A percentile compares a stretch with the other conserved stretches of the same genome.
phyloP scores from a whole-genome alignment of 768 basidiomycete genomes.

The Crassisporium funariophilum region DNA sequence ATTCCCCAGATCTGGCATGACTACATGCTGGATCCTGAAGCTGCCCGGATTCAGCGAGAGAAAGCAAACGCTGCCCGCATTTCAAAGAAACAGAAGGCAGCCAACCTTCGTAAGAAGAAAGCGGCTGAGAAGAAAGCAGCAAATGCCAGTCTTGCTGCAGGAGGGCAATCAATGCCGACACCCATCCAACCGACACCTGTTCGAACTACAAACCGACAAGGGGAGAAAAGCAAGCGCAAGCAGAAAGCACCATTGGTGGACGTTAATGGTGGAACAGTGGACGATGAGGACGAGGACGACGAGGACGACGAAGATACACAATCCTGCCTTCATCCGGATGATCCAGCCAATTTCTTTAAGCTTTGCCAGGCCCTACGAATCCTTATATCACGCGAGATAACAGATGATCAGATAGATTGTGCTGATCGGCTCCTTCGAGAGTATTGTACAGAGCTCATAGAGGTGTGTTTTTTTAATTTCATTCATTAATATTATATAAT shows the following conservation, averaged over 20 bases:
- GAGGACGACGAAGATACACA: constrained; percentile 3
- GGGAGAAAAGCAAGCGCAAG: no score
- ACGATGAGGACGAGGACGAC: no score
- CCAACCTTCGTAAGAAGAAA: no score
- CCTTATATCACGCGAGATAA: constrained; percentile 1
- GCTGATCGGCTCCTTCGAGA: constrained; percentile 1
- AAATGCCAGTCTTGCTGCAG: no score
- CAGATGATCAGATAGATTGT: not conserved
- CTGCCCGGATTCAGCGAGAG: not conserved
- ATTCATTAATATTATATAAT: constrained; percentile 12
- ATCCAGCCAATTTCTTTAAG: constrained; percentile 3
- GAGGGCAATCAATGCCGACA: no score
- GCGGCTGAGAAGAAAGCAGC: no score
- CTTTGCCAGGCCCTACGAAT: constrained; percentile 19
- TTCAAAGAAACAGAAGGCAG: not conserved
- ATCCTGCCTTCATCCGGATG: not conserved
- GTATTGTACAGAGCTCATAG: constrained; percentile 6
- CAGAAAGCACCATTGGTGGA: no score
- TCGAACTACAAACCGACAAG: no score
- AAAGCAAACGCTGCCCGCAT: not conserved
- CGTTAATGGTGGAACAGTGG: no score
- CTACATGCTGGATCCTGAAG: constrained; percentile 6
- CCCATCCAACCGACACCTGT: no score
- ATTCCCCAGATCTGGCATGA: constrained; percentile 30
- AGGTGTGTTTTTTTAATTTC: not conserved